Conservation (phyloP, 306 rosid species). For the Luffa acutangula region DNA sequence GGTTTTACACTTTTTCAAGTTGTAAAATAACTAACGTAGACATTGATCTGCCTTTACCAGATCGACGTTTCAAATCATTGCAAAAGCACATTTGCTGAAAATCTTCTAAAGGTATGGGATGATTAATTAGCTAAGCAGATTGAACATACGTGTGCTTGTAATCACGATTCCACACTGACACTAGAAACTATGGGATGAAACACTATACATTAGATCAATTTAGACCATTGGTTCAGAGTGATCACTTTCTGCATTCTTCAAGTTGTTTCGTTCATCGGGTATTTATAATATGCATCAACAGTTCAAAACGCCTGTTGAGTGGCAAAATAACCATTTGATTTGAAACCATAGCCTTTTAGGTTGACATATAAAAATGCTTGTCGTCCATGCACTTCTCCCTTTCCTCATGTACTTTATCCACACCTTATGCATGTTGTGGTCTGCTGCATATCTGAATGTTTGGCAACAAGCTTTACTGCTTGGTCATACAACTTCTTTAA, state of each 20-base stretch:
- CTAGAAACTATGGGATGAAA: neutral
- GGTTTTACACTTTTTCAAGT: neutral
- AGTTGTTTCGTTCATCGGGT: neutral
- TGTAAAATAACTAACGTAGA: neutral
- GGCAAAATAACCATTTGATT: neutral
- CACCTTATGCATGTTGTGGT: neutral
- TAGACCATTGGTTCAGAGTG: neutral
- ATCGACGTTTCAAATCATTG: conserved; percentile 30
- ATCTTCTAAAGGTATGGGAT: conserved; percentile 77
- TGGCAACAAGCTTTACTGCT: neutral
- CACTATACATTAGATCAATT: neutral
- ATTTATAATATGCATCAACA: neutral
- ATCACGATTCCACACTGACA: neutral
- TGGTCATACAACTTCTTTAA: neutral
- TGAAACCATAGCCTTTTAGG: neutral
- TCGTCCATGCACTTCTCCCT: neutral
- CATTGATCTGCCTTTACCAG: conserved; percentile 26
- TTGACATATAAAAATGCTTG: neutral
- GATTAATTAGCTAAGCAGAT: neutral
- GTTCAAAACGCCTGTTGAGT: neutral
- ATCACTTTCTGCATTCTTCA: neutral
- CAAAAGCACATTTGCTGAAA: conserved; percentile 53
- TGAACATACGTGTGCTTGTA: neutral
- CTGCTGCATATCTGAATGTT: neutral
- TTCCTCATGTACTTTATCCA: neutral